Conservation (phyloP, 257 asterid species). For the Forsythia suspensa region DNA sequence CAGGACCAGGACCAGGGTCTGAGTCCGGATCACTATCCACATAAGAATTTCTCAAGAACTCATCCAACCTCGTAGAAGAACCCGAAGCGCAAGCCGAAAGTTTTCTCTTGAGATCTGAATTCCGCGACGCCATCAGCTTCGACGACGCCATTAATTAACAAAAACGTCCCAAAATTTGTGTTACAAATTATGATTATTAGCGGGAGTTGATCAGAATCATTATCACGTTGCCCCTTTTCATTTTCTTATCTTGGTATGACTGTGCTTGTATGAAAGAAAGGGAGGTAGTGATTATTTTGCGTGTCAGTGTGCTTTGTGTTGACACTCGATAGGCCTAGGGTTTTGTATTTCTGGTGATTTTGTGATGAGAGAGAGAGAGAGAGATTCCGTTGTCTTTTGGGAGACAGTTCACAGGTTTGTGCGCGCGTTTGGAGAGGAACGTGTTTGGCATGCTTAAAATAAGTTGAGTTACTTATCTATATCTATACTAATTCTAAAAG, state of each 20-base stretch:
- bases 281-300: conserved; percentile 11
- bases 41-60: conserved; percentile 29
- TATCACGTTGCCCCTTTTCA: neutral
- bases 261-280: neutral
- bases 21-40: conserved; percentile 24
- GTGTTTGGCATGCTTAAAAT: neutral
- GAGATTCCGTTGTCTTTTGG: conserved; percentile 15
- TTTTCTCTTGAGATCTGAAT: conserved; percentile 54
- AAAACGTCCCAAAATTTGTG: neutral
- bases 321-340: conserved; percentile 31
- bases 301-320: neutral
- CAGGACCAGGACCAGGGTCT: conserved; percentile 29
- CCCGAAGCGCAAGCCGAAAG: conserved; percentile 36
- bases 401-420: neutral
- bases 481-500: too few species aligned
- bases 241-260: neutral
- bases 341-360: conserved; percentile 29
- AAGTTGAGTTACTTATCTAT: too few species aligned
- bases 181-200: neutral
- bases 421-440: neutral
- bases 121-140: conserved; percentile 49
- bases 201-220: conserved; percentile 22
- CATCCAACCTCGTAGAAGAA: conserved; percentile 31
- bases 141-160: conserved; percentile 38
- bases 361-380: conserved; percentile 7